A percentile compares a stretch with the other conserved stretches of the same genome.
Evolutionary conservation across 768 basidiomycete genomes (phyloP).

Genomic region (Amanita exitialis): DNA sequence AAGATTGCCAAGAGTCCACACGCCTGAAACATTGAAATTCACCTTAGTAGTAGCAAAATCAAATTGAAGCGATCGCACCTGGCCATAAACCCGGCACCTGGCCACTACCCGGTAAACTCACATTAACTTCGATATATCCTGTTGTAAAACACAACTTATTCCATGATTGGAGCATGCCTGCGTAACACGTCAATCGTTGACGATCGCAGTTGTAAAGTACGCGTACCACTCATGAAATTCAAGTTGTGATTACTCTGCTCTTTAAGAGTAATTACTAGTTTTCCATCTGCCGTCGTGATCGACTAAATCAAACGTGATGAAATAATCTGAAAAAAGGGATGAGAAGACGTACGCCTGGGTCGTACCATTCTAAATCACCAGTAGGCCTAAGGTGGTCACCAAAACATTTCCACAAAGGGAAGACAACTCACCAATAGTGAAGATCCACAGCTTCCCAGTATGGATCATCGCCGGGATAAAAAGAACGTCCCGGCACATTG

Average conservation of each 20-base stretch:
- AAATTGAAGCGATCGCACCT: slow-evolving; percentile 28
- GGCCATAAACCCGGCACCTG: slow-evolving; percentile 77
- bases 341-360: slow-evolving; percentile 40
- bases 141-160: slow-evolving; percentile 95
- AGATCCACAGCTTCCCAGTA: slow-evolving; percentile 82
- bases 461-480: slow-evolving; percentile 78
- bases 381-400: slow-evolving; percentile 36
- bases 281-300: slow-evolving; percentile 68
- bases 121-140: slow-evolving; percentile 77
- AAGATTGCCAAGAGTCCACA: slow-evolving; percentile 74
- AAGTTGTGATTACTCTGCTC: slow-evolving; percentile 66
- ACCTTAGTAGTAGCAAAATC: not conserved
- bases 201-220: slow-evolving; percentile 18
- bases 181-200: not conserved
- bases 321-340: not conserved
- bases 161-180: slow-evolving; percentile 76
- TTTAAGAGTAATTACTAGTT: slow-evolving; percentile 71
- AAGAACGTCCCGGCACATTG: slow-evolving; percentile 43
- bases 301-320: slow-evolving; percentile 23
- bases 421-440: slow-evolving; percentile 61
- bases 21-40: slow-evolving; percentile 23
- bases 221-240: slow-evolving; percentile 72
- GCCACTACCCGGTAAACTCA: slow-evolving; percentile 63
- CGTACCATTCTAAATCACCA: slow-evolving; percentile 80
- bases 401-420: not conserved